Percentiles rank a stretch among this genome's conserved stretches.
phyloP scores from a whole-genome alignment of 1,284 basidiomycete species.

The Ustilago bromivora region DNA sequence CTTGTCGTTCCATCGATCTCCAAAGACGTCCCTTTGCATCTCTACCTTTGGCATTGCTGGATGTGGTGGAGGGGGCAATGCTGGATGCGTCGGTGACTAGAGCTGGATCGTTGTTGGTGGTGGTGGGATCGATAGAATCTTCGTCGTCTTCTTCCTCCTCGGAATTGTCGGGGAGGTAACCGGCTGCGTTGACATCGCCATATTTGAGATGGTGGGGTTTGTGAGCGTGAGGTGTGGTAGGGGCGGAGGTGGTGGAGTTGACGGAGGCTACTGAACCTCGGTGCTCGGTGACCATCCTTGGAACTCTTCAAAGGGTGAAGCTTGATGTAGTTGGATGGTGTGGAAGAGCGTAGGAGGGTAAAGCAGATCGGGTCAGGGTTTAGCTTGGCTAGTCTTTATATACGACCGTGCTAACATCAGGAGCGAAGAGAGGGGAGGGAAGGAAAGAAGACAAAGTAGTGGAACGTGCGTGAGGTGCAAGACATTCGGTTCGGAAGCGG shows the following conservation, averaged over 20 bases:
- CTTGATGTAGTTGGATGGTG: neutral
- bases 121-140: neutral
- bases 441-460: neutral
- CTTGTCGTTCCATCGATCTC: conserved; percentile 34
- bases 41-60: conserved; percentile 2
- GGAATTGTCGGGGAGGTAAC: conserved; percentile 40
- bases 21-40: conserved; percentile 47
- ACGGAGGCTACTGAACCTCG: conserved; percentile 23
- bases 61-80: conserved; percentile 17
- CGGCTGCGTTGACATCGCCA: conserved; percentile 46
- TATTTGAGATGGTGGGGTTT: conserved; percentile 58
- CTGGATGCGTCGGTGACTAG: neutral
- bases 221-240: conserved; percentile 10
- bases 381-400: neutral
- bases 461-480: neutral
- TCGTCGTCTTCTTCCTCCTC: conserved; percentile 33
- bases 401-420: too few relatives aligned
- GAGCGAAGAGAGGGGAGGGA: neutral
- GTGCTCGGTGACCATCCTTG: conserved; percentile 27
- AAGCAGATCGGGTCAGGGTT: neutral
- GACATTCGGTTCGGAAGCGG: neutral
- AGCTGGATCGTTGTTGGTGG: neutral
- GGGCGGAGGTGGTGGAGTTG: conserved; percentile 3
- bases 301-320: neutral
- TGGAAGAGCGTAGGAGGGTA: neutral